phyloP scores from a whole-genome alignment of 1,139 yeast genomes.

The Candida frijolesensis region DNA sequence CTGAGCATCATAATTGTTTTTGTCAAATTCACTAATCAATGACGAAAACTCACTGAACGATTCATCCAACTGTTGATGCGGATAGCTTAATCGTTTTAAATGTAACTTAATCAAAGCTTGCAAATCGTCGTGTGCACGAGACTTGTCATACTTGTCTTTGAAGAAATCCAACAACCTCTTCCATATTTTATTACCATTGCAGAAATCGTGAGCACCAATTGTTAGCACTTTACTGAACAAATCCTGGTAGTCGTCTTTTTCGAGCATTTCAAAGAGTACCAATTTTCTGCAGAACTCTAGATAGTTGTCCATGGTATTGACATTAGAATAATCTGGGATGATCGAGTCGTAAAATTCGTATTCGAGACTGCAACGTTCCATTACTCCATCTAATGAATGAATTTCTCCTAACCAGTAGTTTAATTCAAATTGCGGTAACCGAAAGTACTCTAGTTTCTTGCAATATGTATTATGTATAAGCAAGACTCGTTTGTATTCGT shows the following conservation, averaged over 20 bases:
- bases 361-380: conserved; percentile 12
- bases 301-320: conserved; percentile 23
- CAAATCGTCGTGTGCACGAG: conserved; percentile 19
- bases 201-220: conserved; percentile 36
- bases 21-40: conserved; percentile 36
- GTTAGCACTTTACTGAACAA: conserved; percentile 25
- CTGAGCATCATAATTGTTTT: conserved; percentile 36
- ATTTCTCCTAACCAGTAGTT: conserved; percentile 31
- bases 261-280: background rate
- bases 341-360: conserved; percentile 23
- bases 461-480: conserved; percentile 21
- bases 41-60: conserved; percentile 47
- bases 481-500: conserved; percentile 8
- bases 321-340: conserved; percentile 22
- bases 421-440: conserved; percentile 25
- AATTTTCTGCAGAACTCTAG: conserved; percentile 13
- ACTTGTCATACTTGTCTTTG: conserved; percentile 12
- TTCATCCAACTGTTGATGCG: conserved; percentile 44
- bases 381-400: conserved; percentile 18
- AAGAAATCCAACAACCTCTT: conserved; percentile 21
- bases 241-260: conserved; percentile 18
- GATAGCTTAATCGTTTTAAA: conserved; percentile 38
- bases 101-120: conserved; percentile 28
- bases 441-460: conserved; percentile 23
- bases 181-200: conserved; percentile 41